Evolutionary conservation across 805 yeast genomes (phyloP).

Genomic region (Saccharomyces mikatae): DNA sequence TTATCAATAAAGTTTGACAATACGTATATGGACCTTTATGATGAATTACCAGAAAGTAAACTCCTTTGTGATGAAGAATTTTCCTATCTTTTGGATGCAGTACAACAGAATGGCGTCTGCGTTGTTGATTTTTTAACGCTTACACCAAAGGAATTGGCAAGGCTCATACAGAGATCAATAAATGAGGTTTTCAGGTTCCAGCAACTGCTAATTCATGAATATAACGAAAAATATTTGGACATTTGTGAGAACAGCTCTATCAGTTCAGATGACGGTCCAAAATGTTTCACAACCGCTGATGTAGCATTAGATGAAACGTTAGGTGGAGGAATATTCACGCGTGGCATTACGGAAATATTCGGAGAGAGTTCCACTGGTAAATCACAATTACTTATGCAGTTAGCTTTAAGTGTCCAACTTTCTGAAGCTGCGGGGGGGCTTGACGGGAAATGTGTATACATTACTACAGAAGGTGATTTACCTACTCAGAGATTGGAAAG

Average conservation of each 20-base stretch:
- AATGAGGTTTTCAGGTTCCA: constrained; percentile 28
- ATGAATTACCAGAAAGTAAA: constrained; percentile 32
- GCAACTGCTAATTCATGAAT: constrained; percentile 12
- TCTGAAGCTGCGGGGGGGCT: constrained; percentile 42
- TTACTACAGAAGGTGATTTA: constrained; percentile 69
- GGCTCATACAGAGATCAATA: constrained; percentile 28
- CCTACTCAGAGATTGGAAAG: constrained; percentile 59
- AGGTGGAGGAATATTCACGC: constrained; percentile 49
- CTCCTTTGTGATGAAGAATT: constrained; percentile 31
- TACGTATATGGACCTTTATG: constrained; percentile 35
- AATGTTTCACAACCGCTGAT: constrained; percentile 46
- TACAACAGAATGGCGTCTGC: constrained; percentile 28
- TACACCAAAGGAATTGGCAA: constrained; percentile 30
- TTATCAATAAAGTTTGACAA: neutral
- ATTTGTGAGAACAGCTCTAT: constrained; percentile 1
- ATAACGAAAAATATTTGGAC: constrained; percentile 6
- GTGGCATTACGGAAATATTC: constrained; percentile 61
- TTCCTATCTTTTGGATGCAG: constrained; percentile 23
- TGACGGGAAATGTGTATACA: constrained; percentile 49
- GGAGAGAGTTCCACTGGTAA: constrained; percentile 87
- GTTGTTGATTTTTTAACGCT: constrained; percentile 37
- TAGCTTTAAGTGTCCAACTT: constrained; percentile 52
- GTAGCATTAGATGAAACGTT: constrained; percentile 40
- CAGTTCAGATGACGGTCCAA: constrained; percentile 4
- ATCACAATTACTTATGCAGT: constrained; percentile 66